phyloP scores from a whole-genome alignment of 2,329 filamentous ascomycete species.

The Aspergillus novoparasiticus region DNA sequence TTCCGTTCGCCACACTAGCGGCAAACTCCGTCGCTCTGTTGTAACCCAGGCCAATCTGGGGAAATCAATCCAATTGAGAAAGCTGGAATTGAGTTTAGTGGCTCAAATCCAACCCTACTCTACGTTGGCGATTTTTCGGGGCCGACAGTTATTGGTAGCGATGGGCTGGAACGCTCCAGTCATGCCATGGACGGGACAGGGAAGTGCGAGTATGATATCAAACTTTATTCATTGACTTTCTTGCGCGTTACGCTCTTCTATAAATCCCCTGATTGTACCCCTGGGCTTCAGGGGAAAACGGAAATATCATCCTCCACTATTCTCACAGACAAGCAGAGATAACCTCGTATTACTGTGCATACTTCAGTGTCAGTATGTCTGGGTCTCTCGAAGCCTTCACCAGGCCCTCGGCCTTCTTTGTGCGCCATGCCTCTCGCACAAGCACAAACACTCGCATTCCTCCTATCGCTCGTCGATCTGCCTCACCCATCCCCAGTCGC shows the following conservation, averaged over 20 bases:
- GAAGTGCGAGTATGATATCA: background rate
- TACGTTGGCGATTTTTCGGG: background rate
- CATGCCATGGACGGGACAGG: background rate
- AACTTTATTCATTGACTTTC: background rate
- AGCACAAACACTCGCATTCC: conserved; percentile 21
- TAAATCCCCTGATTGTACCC: conserved; percentile 5
- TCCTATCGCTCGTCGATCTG: conserved; percentile 16
- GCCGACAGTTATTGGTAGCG: background rate
- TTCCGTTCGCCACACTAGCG: background rate
- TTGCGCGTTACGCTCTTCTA: background rate
- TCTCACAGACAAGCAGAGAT: background rate
- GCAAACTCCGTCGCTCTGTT: background rate
- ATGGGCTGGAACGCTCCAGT: background rate
- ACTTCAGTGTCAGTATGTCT: conserved; percentile 3
- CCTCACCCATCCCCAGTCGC: conserved; percentile 9
- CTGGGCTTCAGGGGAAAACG: background rate
- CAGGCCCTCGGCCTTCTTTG: conserved; percentile 4
- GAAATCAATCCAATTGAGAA: background rate
- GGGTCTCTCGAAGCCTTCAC: conserved; percentile 7
- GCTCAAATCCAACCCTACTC: background rate
- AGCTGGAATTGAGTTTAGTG: background rate
- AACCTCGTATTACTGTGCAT: background rate
- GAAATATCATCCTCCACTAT: background rate
- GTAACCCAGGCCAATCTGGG: background rate
- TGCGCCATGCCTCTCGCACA: conserved; percentile 14